Evolutionary conservation across 495 filamentous ascomycete genomes (phyloP).

Genomic region (Trichoderma asperelloides): DNA sequence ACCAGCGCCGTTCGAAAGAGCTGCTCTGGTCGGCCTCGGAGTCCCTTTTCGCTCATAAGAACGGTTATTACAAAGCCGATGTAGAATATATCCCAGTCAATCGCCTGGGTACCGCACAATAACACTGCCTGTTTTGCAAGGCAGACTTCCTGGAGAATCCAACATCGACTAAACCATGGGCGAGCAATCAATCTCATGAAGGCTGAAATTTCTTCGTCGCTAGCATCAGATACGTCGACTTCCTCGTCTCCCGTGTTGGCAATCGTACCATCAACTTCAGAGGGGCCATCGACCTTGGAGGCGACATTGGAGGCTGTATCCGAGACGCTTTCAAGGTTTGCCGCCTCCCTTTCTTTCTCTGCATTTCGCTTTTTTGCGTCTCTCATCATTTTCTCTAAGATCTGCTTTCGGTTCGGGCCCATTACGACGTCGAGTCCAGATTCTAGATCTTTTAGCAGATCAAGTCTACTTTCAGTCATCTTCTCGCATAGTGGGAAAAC

Average conservation of each 20-base stretch:
- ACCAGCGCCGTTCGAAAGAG: not conserved
- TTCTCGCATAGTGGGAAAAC: not conserved
- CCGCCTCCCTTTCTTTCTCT: not conserved
- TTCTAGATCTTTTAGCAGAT: not conserved
- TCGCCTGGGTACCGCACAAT: slow-evolving; percentile 10
- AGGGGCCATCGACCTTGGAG: no score
- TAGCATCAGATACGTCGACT: slow-evolving; percentile 9
- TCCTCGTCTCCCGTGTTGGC: no score
- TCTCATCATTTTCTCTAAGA: not conserved
- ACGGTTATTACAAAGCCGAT: not conserved
- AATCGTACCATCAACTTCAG: no score
- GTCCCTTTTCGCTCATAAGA: not conserved
- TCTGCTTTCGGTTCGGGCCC: not conserved
- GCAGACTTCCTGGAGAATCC: slow-evolving; percentile 20
- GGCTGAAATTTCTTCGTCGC: not conserved
- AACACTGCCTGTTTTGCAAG: slow-evolving; percentile 14
- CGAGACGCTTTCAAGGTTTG: not conserved
- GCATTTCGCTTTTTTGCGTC: slow-evolving; percentile 4
- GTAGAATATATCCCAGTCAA: slow-evolving; percentile 11
- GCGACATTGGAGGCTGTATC: not conserved
- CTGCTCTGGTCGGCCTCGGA: not conserved
- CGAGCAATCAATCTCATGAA: slow-evolving; percentile 12
- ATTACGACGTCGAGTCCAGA: not conserved
- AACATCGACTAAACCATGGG: slow-evolving; percentile 18
- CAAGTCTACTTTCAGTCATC: not conserved